These are phyloP conservation scores for Lodderomyces parapsilosis DNA, from an alignment of 1,139 yeast species.

Conservation along the genomic window DNA sequence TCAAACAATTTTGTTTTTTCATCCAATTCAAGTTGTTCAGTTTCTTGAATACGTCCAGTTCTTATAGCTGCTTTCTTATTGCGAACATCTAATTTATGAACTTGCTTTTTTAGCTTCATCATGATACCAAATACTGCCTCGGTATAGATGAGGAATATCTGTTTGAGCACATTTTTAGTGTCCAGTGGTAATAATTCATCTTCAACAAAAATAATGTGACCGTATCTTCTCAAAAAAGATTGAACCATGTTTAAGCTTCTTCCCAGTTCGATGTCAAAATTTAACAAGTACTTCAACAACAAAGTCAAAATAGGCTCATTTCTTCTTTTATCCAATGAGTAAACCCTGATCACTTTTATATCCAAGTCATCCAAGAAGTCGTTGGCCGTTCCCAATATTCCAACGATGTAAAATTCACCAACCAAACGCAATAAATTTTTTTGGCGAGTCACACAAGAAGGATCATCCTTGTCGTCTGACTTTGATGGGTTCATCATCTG, in stretches of 20 bases:
- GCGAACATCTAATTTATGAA: constrained; percentile 34
- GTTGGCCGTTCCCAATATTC: constrained; percentile 47
- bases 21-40: constrained; percentile 44
- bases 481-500: constrained; percentile 42
- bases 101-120: constrained; percentile 29
- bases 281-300: constrained; percentile 54
- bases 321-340: constrained; percentile 19
- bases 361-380: constrained; percentile 30
- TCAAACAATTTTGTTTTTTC: constrained; percentile 38
- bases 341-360: constrained; percentile 22
- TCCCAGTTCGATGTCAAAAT: constrained; percentile 50
- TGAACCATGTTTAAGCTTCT: constrained; percentile 46
- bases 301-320: constrained; percentile 43
- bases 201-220: constrained; percentile 18
- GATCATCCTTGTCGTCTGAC: constrained; percentile 26
- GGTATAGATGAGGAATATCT: constrained; percentile 48
- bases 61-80: constrained; percentile 59
- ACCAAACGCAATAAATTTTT: constrained; percentile 53
- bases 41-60: constrained; percentile 64
- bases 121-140: constrained; percentile 43
- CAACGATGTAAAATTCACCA: constrained; percentile 64
- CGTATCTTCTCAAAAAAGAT: constrained; percentile 53
- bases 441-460: constrained; percentile 47
- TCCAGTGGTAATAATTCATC: constrained; percentile 16
- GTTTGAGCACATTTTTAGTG: constrained; percentile 16